Conservation (phyloP, 2,329 filamentous ascomycete species). For the Alternaria triticimaculans region DNA sequence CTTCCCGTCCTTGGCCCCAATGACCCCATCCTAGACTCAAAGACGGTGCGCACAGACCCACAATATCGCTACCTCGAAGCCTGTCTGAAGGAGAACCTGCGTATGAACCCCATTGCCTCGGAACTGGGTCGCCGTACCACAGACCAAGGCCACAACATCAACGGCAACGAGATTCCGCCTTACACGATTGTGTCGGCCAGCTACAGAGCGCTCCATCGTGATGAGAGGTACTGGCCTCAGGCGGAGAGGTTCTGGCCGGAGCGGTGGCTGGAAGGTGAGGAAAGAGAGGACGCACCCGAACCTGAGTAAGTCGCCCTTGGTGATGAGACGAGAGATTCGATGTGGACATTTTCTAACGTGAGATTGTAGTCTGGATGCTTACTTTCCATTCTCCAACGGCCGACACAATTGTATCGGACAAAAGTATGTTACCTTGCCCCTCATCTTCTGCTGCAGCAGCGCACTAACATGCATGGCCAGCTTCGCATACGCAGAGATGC, state of each 20-base stretch:
- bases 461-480: not conserved
- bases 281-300: not conserved
- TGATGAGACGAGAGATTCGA: not conserved
- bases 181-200: not conserved
- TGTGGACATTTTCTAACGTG: not conserved
- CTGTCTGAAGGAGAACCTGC: not conserved
- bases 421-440: not conserved
- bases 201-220: not conserved
- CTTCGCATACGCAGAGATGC: constrained; percentile 2
- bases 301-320: not conserved
- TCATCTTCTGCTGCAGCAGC: not conserved
- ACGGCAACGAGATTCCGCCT: not conserved
- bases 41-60: not conserved
- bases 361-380: not conserved
- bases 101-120: not conserved
- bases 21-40: not conserved
- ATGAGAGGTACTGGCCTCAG: constrained; percentile 1
- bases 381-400: not conserved
- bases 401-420: not conserved
- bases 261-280: not conserved
- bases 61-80: not conserved
- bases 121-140: not conserved
- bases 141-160: not conserved
- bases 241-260: constrained; percentile 1
- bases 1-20: not conserved